Percentiles rank a stretch among this genome's conserved stretches.
Evolutionary conservation across 2,329 filamentous ascomycete species (phyloP).

Genomic region (Colletotrichum phormii): DNA sequence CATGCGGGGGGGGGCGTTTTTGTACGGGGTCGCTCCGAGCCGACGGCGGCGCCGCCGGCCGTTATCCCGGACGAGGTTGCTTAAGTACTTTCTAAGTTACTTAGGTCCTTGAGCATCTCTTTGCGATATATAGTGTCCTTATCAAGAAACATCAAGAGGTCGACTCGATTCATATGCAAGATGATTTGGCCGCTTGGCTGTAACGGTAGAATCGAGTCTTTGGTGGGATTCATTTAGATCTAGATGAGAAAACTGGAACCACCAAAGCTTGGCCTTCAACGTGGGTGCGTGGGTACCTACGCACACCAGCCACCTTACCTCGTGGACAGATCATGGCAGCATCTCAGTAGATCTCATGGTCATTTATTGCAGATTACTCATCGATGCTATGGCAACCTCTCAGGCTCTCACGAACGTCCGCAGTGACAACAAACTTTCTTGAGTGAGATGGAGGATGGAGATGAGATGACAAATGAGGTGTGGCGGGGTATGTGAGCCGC

Average conservation of each 20-base stretch:
- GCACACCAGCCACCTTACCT: too few species aligned
- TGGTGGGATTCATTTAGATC: background rate
- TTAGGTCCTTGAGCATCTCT: background rate
- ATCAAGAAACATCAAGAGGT: too few species aligned
- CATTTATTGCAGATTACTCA: too few species aligned
- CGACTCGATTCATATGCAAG: too few species aligned
- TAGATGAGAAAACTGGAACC: background rate
- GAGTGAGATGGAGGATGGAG: background rate
- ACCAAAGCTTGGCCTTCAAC: background rate
- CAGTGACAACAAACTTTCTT: background rate
- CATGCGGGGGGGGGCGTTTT: slow-evolving; percentile 1
- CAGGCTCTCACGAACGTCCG: too few species aligned
- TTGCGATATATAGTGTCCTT: too few species aligned
- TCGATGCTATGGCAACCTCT: too few species aligned
- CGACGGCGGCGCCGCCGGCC: slow-evolving; percentile 36
- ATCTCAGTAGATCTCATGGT: too few species aligned
- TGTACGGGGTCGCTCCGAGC: slow-evolving; percentile 14
- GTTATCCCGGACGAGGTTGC: background rate
- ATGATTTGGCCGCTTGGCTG: too few species aligned
- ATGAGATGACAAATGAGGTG: background rate
- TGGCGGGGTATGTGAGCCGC: background rate
- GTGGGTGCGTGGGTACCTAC: background rate
- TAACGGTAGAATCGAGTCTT: background rate
- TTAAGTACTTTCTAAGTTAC: too few species aligned
- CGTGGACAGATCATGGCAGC: too few species aligned